Conservation (phyloP, 306 rosid species). For the Quercus suber region DNA sequence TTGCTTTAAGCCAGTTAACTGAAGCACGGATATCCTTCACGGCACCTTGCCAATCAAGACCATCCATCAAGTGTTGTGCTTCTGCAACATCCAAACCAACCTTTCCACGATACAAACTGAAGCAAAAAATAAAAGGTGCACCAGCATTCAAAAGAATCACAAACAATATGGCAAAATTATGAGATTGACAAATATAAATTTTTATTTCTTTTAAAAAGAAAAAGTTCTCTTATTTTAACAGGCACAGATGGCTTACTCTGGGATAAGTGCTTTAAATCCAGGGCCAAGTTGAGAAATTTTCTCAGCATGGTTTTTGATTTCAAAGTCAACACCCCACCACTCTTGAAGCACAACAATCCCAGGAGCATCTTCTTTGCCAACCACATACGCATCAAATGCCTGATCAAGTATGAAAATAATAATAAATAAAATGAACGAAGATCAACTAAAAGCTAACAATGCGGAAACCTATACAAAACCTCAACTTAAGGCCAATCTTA, state of each 20-base stretch:
- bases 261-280: constrained; percentile 89
- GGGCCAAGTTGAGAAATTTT: constrained; percentile 68
- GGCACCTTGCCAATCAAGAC: constrained; percentile 97
- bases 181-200: background rate
- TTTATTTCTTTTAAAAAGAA: background rate
- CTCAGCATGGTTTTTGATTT: constrained; percentile 74
- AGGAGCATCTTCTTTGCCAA: constrained; percentile 85
- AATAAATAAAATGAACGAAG: constrained; percentile 6
- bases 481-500: background rate
- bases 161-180: background rate
- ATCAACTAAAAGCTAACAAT: constrained; percentile 6
- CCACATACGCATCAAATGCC: constrained; percentile 78
- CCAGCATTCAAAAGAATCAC: constrained; percentile 2
- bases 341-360: constrained; percentile 89
- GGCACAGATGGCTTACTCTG: constrained; percentile 53
- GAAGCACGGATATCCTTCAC: constrained; percentile 84
- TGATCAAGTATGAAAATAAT: constrained; percentile 26
- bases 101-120: constrained; percentile 73
- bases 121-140: background rate
- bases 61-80: constrained; percentile 88
- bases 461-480: background rate
- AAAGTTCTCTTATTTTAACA: background rate
- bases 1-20: constrained; percentile 82
- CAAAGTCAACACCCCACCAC: constrained; percentile 94
- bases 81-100: constrained; percentile 91